These are phyloP conservation scores for Cryptosporidium meleagridis DNA, from an alignment of 169 alveolate genomes.

Conservation along the genomic window DNA sequence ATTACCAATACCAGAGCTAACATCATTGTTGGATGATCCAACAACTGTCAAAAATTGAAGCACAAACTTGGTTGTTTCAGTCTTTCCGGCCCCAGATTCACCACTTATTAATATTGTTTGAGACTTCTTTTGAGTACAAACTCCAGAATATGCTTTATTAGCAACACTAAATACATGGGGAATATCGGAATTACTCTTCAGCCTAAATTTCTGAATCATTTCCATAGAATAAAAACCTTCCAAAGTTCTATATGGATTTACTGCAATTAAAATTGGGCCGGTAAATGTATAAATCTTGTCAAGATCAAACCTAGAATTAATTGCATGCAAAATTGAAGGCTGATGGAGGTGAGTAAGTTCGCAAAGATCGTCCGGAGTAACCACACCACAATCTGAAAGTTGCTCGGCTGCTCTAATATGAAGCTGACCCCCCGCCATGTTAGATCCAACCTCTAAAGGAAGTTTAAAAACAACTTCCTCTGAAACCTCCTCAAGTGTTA, in stretches of 20 bases:
- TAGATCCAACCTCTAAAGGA: conserved; percentile 14
- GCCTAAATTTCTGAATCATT: conserved; percentile 73
- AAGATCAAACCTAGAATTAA: conserved; percentile 89
- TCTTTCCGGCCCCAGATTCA: conserved; percentile 99
- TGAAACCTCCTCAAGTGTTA: conserved; percentile 49
- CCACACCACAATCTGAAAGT: conserved; percentile 74
- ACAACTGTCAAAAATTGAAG: conserved; percentile 91
- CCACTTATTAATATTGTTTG: conserved; percentile 97
- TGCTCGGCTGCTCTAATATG: conserved; percentile 50
- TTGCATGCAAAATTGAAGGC: conserved; percentile 92
- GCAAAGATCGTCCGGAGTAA: conserved; percentile 88
- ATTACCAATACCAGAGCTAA: neutral
- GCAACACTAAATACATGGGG: conserved; percentile 97
- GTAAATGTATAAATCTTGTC: conserved; percentile 95
- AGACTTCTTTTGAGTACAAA: conserved; percentile 88
- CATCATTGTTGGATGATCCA: neutral
- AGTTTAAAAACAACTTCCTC: conserved; percentile 39
- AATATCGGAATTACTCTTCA: conserved; percentile 23
- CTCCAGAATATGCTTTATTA: conserved; percentile 91
- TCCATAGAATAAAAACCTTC: conserved; percentile 76
- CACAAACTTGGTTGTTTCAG: conserved; percentile 98
- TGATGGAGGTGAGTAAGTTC: conserved; percentile 90
- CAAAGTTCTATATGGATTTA: conserved; percentile 93
- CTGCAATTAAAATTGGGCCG: conserved; percentile 97
- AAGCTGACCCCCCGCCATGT: neutral